Evolutionary conservation across 768 basidiomycete species (phyloP), one percentile per base, ranked within the genome.

Genomic region (Suillus fuscotomentosus): DNA sequence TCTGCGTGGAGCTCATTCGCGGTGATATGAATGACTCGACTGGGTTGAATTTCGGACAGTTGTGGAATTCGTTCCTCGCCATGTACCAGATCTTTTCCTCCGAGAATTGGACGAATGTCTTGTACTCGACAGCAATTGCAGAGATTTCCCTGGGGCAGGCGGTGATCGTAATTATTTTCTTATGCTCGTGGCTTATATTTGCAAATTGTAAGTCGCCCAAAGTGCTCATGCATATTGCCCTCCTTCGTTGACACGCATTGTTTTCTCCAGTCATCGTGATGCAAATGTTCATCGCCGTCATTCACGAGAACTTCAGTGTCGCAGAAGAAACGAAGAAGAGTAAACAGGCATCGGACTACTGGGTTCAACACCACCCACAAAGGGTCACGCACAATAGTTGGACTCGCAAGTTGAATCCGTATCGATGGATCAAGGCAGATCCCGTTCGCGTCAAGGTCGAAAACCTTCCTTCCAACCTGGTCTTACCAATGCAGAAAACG

Each of bases 221-320:
- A 59, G 39, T 42, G 39, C 27, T 27, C 41, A 17, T 5, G 38
- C 59, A 27, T 24, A 27, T 54, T 42, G 45, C 41, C n/a, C 59
- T 55, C 48, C 22, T 63, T 60, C 50, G 1, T 22, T 53, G 47
- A 39, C 17, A 7, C 38, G 39, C 47, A 41, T 34, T 65, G 34
- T 56, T 67, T 45, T 63, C 43, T 9, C 48, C 64, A 96, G 95
- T 94, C 81, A 93, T 97, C 70, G 83, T 97, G 10, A 75, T 97
- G 57, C 95, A 97, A 72, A 91, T 98, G 89, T 97, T 98, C 80
- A 93, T 99, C 70, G 97, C 97, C 41, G 95, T 97, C 53, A 95
- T 97, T 81, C 93, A 95, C 71, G 95, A 96, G 81, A 97, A 96
- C 76, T 98, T 99, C 70, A 83, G 89, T 27, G 87, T 97, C 6